A percentile compares a stretch with the other conserved stretches of the same genome.
Evolutionary conservation across 116 monocot species (phyloP).

Genomic region (Dioscorea cayenensis): DNA sequence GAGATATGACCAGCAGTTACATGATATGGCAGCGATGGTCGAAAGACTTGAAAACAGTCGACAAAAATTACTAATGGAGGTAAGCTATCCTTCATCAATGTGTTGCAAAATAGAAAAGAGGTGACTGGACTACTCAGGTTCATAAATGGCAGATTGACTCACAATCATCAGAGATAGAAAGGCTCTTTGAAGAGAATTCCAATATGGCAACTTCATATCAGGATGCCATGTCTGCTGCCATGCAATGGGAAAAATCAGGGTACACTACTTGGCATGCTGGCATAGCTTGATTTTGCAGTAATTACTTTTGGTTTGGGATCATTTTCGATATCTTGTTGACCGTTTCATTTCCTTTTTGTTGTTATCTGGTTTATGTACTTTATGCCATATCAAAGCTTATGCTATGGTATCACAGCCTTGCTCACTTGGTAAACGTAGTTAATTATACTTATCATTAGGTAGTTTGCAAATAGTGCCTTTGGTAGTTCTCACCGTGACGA

Average conservation of each 20-base stretch:
- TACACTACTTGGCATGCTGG: conserved; percentile 7
- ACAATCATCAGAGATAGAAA: conserved; percentile 97
- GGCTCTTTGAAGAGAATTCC: conserved; percentile 91
- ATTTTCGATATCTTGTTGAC: neutral
- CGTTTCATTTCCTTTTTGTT: neutral
- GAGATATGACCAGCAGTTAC: conserved; percentile 80
- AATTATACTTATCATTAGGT: neutral
- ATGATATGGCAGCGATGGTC: conserved; percentile 93
- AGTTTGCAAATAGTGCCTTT: no score
- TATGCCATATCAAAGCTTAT: neutral
- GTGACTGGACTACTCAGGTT: neutral
- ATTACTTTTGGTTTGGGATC: neutral
- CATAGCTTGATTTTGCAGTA: neutral
- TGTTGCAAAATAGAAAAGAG: neutral
- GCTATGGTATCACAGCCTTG: neutral
- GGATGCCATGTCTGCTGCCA: conserved; percentile 43
- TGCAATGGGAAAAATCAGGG: conserved; percentile 95
- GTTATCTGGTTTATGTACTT: neutral
- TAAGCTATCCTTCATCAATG: conserved; percentile 13
- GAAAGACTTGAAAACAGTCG: conserved; percentile 87
- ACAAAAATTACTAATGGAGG: conserved; percentile 86
- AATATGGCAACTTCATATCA: conserved; percentile 52
- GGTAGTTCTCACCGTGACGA: no score
- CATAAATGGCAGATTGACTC: conserved; percentile 71
- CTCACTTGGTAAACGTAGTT: neutral